A percentile compares a stretch with the other conserved stretches of the same genome.
These are phyloP conservation scores for Dissophora ornata DNA, from an alignment of 192 early-diverging fungal genomes.

Conservation along the genomic window DNA sequence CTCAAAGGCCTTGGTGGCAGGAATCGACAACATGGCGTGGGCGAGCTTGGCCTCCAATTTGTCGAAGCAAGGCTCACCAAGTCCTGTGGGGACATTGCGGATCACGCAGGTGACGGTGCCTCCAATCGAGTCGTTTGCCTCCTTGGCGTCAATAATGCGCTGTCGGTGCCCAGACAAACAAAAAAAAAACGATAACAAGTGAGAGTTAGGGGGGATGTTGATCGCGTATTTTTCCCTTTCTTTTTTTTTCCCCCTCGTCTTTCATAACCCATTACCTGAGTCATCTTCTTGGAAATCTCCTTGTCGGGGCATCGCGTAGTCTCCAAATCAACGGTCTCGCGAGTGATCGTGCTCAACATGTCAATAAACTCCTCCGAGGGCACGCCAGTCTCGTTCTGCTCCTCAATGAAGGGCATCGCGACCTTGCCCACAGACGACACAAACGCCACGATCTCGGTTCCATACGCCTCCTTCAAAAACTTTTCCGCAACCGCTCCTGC, in stretches of 20 bases:
- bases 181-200: too few species aligned
- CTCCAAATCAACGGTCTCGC: slow-evolving; percentile 83
- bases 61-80: slow-evolving; percentile 99
- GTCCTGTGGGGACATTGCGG: slow-evolving; percentile 87
- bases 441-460: slow-evolving; percentile 96
- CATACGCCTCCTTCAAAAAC: slow-evolving; percentile 81
- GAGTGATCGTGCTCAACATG: slow-evolving; percentile 73
- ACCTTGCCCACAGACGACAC: slow-evolving; percentile 89
- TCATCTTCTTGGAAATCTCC: slow-evolving; percentile 79
- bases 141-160: slow-evolving; percentile 83
- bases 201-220: background rate
- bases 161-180: too few species aligned
- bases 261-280: too few species aligned
- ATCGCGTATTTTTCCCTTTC: too few species aligned
- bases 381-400: slow-evolving; percentile 56
- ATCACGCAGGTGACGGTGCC: slow-evolving; percentile 97
- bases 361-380: slow-evolving; percentile 69
- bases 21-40: slow-evolving; percentile 98
- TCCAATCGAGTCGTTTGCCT: slow-evolving; percentile 92
- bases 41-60: slow-evolving; percentile 96
- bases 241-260: too few species aligned
- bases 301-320: slow-evolving; percentile 91
- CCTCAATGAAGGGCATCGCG: slow-evolving; percentile 74
- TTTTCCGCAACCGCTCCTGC: slow-evolving; percentile 99
- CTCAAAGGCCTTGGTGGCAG: slow-evolving; percentile 98